A percentile compares a stretch with the other conserved stretches of the same genome.
phyloP scores from a whole-genome alignment of 2,329 filamentous ascomycete species.

The Paracamarosporium sp. region DNA sequence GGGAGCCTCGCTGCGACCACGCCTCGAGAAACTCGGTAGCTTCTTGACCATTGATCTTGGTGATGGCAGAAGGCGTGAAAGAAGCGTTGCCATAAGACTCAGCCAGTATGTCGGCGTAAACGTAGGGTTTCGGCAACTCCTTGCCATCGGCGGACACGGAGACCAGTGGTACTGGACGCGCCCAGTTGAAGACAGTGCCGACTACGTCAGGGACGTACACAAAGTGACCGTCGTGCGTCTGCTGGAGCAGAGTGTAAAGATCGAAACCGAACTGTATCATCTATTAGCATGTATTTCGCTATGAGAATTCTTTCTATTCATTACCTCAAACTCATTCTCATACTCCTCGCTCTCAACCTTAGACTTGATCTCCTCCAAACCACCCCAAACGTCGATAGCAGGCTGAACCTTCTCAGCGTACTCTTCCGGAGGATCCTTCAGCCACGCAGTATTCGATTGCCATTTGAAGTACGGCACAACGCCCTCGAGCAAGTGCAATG shows the following conservation, averaged over 20 bases:
- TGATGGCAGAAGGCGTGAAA: slow-evolving; percentile 57
- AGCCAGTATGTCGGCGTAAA: slow-evolving; percentile 56
- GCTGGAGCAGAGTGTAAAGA: slow-evolving; percentile 53
- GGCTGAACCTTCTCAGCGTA: slow-evolving; percentile 55
- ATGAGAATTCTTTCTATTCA: background rate
- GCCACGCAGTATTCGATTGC: slow-evolving; percentile 53
- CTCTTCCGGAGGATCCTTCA: slow-evolving; percentile 54
- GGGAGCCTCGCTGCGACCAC: slow-evolving; percentile 54
- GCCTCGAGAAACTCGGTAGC: slow-evolving; percentile 58
- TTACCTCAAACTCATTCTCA: slow-evolving; percentile 50
- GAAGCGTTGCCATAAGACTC: slow-evolving; percentile 49
- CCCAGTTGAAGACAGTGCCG: slow-evolving; percentile 59
- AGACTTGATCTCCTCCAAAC: slow-evolving; percentile 46
- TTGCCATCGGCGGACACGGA: slow-evolving; percentile 64
- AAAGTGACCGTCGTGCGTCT: slow-evolving; percentile 71
- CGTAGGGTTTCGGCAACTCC: slow-evolving; percentile 63
- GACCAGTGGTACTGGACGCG: slow-evolving; percentile 59
- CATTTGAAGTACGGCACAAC: slow-evolving; percentile 55
- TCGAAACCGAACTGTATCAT: slow-evolving; percentile 42
- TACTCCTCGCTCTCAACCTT: slow-evolving; percentile 48
- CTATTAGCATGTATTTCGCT: background rate
- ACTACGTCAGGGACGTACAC: slow-evolving; percentile 62
- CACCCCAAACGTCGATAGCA: slow-evolving; percentile 50
- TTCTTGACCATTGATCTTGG: slow-evolving; percentile 64
- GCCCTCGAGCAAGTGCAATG: slow-evolving; percentile 49